These are phyloP conservation scores for Alternaria ethzedia DNA, from an alignment of 2,329 filamentous ascomycete species.

Conservation along the genomic window DNA sequence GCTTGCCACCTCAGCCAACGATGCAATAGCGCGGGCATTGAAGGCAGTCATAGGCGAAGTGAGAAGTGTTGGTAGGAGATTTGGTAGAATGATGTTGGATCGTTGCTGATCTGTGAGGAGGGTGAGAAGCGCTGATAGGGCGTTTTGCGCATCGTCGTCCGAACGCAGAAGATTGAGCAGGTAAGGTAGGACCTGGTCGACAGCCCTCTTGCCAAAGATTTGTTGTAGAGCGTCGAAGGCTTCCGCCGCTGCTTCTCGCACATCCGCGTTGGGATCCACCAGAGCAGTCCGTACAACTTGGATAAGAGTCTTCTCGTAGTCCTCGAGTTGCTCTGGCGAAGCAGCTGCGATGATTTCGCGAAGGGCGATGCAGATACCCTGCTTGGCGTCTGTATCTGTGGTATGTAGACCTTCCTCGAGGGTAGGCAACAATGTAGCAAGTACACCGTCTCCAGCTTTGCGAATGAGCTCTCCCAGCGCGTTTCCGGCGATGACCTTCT, in stretches of 20 bases:
- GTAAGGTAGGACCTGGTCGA: slow-evolving; percentile 93
- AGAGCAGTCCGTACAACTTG: slow-evolving; percentile 92
- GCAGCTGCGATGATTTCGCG: slow-evolving; percentile 92
- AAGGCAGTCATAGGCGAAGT: slow-evolving; percentile 90
- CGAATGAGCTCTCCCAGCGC: slow-evolving; percentile 95
- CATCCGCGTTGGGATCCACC: slow-evolving; percentile 86
- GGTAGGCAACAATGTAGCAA: slow-evolving; percentile 85
- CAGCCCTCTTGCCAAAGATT: slow-evolving; percentile 89
- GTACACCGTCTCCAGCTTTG: slow-evolving; percentile 92
- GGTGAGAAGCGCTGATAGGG: slow-evolving; percentile 88
- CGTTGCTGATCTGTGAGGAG: slow-evolving; percentile 91
- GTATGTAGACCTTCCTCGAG: slow-evolving; percentile 91
- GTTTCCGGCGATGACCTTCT: slow-evolving; percentile 98
- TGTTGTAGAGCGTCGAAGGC: slow-evolving; percentile 96
- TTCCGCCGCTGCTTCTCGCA: slow-evolving; percentile 93
- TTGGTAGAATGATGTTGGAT: slow-evolving; percentile 95
- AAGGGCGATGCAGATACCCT: slow-evolving; percentile 96
- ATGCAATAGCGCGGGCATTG: slow-evolving; percentile 93
- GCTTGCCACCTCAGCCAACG: slow-evolving; percentile 88
- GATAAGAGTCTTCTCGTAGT: slow-evolving; percentile 93
- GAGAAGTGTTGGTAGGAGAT: slow-evolving; percentile 91
- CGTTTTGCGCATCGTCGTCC: slow-evolving; percentile 87
- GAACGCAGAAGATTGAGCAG: slow-evolving; percentile 87
- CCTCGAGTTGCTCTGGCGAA: slow-evolving; percentile 84
- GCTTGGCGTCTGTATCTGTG: slow-evolving; percentile 89